These are phyloP conservation scores for Rhizopus arrhizus DNA, from an alignment of 371 early-diverging fungal genomes.

Conservation along the genomic window DNA sequence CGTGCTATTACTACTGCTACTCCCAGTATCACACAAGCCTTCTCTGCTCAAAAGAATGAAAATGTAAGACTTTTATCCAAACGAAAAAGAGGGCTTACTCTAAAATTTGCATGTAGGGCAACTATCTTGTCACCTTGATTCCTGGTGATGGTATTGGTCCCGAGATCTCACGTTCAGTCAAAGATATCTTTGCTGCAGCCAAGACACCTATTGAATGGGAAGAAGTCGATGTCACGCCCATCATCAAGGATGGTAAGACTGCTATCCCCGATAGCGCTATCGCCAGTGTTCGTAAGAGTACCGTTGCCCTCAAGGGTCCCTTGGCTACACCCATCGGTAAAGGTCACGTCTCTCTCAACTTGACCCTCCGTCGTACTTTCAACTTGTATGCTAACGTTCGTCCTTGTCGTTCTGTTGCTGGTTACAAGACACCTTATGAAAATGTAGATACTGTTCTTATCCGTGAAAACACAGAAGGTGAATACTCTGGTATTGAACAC, in stretches of 20 bases:
- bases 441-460: conserved; percentile 97
- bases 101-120: conserved; percentile 51
- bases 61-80: conserved; percentile 45
- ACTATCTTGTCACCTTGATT: conserved; percentile 90
- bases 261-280: conserved; percentile 92
- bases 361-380: conserved; percentile 96
- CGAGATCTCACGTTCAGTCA: conserved; percentile 93
- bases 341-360: conserved; percentile 97
- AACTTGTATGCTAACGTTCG: conserved; percentile 98
- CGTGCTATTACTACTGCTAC: conserved; percentile 61
- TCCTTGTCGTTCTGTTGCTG: conserved; percentile 93
- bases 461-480: conserved; percentile 99
- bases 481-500: conserved; percentile 98
- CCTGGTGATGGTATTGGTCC: conserved; percentile 99
- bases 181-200: conserved; percentile 91
- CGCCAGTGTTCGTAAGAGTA: conserved; percentile 89
- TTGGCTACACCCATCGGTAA: conserved; percentile 98
- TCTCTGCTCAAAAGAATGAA: conserved; percentile 65
- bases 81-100: background rate
- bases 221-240: conserved; percentile 92
- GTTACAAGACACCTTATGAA: conserved; percentile 94
- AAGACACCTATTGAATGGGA: conserved; percentile 97
- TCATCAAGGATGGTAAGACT: conserved; percentile 90
- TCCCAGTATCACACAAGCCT: conserved; percentile 63
- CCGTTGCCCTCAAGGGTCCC: conserved; percentile 96